A percentile compares a stretch with the other conserved stretches of the same genome.
Evolutionary conservation across 129 eudicot species (phyloP).

Genomic region (Ambrosia artemisiifolia): DNA sequence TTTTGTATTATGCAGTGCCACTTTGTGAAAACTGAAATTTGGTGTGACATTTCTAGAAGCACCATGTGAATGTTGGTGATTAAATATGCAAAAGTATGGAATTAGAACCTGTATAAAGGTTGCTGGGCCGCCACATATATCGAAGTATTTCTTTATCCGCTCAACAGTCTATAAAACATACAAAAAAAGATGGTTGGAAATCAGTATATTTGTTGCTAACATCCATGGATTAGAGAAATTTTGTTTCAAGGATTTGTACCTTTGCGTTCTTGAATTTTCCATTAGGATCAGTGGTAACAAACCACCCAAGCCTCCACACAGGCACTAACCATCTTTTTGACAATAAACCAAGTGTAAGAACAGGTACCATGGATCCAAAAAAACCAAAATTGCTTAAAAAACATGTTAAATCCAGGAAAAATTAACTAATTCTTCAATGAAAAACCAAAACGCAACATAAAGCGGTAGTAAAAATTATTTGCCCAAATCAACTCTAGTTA

Average conservation of each 20-base stretch:
- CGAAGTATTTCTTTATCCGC: slow-evolving; percentile 77
- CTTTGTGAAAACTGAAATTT: not conserved
- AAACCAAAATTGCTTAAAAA: too few relatives aligned
- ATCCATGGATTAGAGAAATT: not conserved
- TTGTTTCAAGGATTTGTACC: slow-evolving; percentile 30
- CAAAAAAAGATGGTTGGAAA: not conserved
- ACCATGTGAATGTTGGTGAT: not conserved
- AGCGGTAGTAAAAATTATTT: too few relatives aligned
- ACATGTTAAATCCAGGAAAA: too few relatives aligned
- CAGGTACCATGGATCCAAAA: slow-evolving; percentile 77
- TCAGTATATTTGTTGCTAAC: not conserved
- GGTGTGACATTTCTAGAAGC: too few relatives aligned
- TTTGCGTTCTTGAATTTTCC: slow-evolving; percentile 55
- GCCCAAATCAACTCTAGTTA: too few relatives aligned
- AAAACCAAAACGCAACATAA: too few relatives aligned
- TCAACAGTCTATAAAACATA: slow-evolving; percentile 53
- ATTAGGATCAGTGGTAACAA: slow-evolving; percentile 73
- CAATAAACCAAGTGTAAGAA: slow-evolving; percentile 85
- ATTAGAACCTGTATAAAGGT: slow-evolving; percentile 81
- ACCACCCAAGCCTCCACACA: slow-evolving; percentile 98
- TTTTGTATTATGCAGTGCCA: not conserved
- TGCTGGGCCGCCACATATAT: slow-evolving; percentile 91
- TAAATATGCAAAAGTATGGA: not conserved
- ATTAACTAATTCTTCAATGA: too few relatives aligned
- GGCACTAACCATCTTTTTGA: slow-evolving; percentile 98